Base-by-base conservation (phyloP, 1,284 basidiomycete genomes). In the Marasmius fiardii region DNA sequence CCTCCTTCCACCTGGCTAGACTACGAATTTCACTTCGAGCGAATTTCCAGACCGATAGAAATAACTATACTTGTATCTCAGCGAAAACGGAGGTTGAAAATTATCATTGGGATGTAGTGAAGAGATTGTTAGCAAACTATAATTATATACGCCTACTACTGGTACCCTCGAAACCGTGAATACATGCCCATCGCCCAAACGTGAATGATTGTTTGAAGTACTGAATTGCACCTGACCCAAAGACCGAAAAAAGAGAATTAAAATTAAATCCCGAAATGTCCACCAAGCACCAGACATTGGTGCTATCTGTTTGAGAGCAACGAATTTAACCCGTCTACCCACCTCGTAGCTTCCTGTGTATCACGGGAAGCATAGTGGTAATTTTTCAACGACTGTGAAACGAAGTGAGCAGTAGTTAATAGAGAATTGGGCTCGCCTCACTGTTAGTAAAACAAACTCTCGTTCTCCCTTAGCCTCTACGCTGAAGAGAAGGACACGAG, bases 1-100 rank as follows among this genome's bases (percentile, higher is more conserved):
- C 64, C 77, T 95, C 51, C 85, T 97, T 11, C 94, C 95, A 60
- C 95, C 94, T 35, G 94, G 94, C 71, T 98, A 80, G 20, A 51
- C 34, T 21, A 31, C 28, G 10, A 31, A 4, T 4, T 10, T 31
- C 28, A 10, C n/a, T n/a, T n/a, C n/a, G n/a, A n/a, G n/a, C n/a
- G n/a, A n/a, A n/a, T n/a, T n/a, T n/a, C n/a, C n/a, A n/a, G n/a
- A n/a, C n/a, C n/a, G n/a, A n/a, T n/a, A n/a, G n/a, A n/a, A n/a
- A n/a, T n/a, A n/a, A n/a, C n/a, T n/a, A n/a, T n/a, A n/a, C n/a
- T 31, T 31, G 28, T 31, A 31, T n/a, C n/a, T n/a, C n/a, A 10
- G 10, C 28, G 28, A 31, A 31, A 31, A 31, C 28, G 28, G 28
- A 31, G 28, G 10, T 4, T 4, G 10, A 31, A 31, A 31, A 31